Evolutionary conservation across 352 stramenopile species (phyloP), one percentile per base, ranked within the genome.

Genomic region (Pythium pyrilobum): DNA sequence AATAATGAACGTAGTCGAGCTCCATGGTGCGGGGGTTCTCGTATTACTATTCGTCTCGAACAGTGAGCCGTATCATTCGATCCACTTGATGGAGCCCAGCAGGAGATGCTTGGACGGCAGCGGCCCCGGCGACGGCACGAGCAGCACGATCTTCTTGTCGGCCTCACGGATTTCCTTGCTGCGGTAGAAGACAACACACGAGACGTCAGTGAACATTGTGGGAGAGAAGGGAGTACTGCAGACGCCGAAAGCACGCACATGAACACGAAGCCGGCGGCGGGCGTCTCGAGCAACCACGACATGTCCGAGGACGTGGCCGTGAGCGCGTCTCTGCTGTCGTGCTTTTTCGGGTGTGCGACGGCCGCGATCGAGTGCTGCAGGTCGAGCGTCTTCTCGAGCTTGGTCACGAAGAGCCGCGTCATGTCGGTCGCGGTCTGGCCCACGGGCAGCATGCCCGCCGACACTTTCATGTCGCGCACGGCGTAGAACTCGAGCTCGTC

Each of bases 21-120:
- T n/a, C n/a, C n/a, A n/a, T n/a, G n/a, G n/a, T n/a, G n/a, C n/a
- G n/a, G n/a, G n/a, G n/a, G n/a, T n/a, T n/a, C n/a, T n/a, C n/a
- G n/a, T n/a, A 12, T 42, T 36, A 15, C 31, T 8, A 36, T 47
- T 47, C 23, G 23, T 8, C 28, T 47, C 28, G 23, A n/a, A 12
- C n/a, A 29, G n/a, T n/a, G n/a, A 21, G n/a, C 39, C 23, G 5
- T 23, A 15, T 64, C 64, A 92, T 46, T 92, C 81, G 64, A 90
- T 87, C 79, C 81, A 92, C 59, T 92, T 92, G 58, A 92, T 88
- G 16, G 84, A 92, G 18, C 84, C 81, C 8, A 92, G 42, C 23
- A 95, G 42, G 8, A 95, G 51, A 59, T 90, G 87, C 38, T 81
- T 78, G 24, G 84, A 95, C 12, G 81, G 81, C 12, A 95, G 57